These are phyloP conservation scores for Draba incana DNA, from an alignment of 345 rosid genomes.

Conservation along the genomic window DNA sequence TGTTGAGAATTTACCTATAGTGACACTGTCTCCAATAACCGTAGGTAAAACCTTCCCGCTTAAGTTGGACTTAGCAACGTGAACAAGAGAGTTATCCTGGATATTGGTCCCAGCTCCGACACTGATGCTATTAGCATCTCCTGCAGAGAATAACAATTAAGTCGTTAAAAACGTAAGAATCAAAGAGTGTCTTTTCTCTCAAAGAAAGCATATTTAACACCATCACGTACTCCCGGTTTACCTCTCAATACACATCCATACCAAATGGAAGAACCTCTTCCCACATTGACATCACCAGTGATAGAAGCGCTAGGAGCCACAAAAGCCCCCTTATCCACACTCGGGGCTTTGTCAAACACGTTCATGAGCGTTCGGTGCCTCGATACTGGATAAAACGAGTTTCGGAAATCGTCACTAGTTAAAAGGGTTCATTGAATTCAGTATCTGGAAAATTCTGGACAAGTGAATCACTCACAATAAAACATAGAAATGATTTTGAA, in stretches of 20 bases:
- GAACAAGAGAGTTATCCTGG: slow-evolving; percentile 80
- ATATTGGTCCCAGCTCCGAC: slow-evolving; percentile 82
- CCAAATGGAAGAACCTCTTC: slow-evolving; percentile 87
- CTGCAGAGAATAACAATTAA: slow-evolving; percentile 37
- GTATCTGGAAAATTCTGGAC: not conserved
- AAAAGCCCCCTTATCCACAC: slow-evolving; percentile 73
- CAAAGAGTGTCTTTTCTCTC: not conserved
- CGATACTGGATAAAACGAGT: slow-evolving; percentile 54
- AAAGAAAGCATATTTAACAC: slow-evolving; percentile 26
- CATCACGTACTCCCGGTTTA: slow-evolving; percentile 25
- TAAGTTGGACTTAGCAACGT: slow-evolving; percentile 82
- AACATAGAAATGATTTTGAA: no score
- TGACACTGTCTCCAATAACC: slow-evolving; percentile 76
- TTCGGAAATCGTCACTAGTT: slow-evolving; percentile 14
- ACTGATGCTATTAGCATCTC: slow-evolving; percentile 75
- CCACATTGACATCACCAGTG: slow-evolving; percentile 74
- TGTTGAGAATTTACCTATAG: slow-evolving; percentile 53
- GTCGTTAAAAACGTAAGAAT: not conserved
- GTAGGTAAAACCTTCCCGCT: slow-evolving; percentile 82
- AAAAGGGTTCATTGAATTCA: not conserved
- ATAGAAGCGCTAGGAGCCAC: slow-evolving; percentile 91
- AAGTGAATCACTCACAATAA: not conserved
- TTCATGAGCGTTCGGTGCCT: slow-evolving; percentile 94
- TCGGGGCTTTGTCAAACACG: slow-evolving; percentile 72
- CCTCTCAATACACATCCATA: slow-evolving; percentile 97